Percentiles rank a stretch among this genome's conserved stretches.
Conservation (phyloP, 176 grass and related monocot genomes). For the Aegilops sharonensis region DNA sequence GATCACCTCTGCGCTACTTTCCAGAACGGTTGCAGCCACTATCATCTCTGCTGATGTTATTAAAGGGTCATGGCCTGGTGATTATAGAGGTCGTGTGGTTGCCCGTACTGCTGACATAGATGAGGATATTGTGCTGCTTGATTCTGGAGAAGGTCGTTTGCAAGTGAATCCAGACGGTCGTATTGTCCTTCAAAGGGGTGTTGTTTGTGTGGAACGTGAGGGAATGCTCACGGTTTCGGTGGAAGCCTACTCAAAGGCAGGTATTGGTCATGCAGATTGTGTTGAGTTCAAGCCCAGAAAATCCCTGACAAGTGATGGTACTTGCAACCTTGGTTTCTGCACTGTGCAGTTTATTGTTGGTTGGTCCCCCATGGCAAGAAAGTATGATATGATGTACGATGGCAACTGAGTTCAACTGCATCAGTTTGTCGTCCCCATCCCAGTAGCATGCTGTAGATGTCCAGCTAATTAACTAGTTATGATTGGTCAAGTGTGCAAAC, state of each 20-base stretch:
- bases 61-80: not conserved
- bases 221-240: not conserved
- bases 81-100: not conserved
- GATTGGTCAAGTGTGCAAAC: no score
- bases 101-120: not conserved
- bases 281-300: not conserved
- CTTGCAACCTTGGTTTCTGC: not conserved
- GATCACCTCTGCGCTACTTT: not conserved
- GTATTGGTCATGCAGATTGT: not conserved
- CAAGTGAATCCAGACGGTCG: not conserved
- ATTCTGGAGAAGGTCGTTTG: not conserved
- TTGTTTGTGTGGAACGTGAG: not conserved
- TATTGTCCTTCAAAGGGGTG: not conserved
- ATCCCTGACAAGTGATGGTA: not conserved
- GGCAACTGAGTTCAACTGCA: not conserved
- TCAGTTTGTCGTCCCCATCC: not conserved
- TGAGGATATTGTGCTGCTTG: not conserved
- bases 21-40: not conserved
- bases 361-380: not conserved
- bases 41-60: not conserved
- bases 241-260: not conserved
- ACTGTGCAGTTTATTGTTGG: not conserved
- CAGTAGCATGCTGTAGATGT: not conserved
- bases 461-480: no score
- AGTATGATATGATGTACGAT: not conserved